Percentiles rank a stretch among this genome's conserved stretches.
Conservation (phyloP, 2,329 filamentous ascomycete genomes). For the Cladorrhinum sp. region DNA sequence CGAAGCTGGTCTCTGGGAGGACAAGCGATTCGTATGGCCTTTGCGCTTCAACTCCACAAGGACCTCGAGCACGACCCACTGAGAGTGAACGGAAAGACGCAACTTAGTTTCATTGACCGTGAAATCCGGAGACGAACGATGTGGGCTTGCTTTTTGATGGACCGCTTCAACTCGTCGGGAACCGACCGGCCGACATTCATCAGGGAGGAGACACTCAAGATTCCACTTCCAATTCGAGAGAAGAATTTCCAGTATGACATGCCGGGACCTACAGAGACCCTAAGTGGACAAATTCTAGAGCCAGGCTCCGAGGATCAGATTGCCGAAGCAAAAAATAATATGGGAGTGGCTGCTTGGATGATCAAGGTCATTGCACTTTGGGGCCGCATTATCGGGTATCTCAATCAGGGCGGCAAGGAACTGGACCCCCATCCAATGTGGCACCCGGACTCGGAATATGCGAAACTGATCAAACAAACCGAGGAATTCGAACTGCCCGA, state of each 20-base stretch:
- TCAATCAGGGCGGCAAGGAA: constrained; percentile 86
- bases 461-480: constrained; percentile 65
- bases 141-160: constrained; percentile 98
- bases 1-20: constrained; percentile 95
- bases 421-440: constrained; percentile 75
- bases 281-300: constrained; percentile 68
- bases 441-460: constrained; percentile 75
- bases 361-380: constrained; percentile 82
- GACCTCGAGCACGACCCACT: constrained; percentile 81
- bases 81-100: constrained; percentile 57
- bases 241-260: constrained; percentile 88
- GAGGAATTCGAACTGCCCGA: constrained; percentile 72
- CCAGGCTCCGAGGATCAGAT: constrained; percentile 60
- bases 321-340: constrained; percentile 71
- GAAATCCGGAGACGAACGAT: constrained; percentile 92
- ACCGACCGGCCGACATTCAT: constrained; percentile 90
- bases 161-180: constrained; percentile 93
- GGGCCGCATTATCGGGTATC: constrained; percentile 84
- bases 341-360: constrained; percentile 91
- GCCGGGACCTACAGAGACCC: constrained; percentile 77
- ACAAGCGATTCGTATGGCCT: constrained; percentile 95
- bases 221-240: constrained; percentile 89
- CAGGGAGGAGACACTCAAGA: constrained; percentile 81
- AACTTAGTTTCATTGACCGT: constrained; percentile 84
- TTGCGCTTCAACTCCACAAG: constrained; percentile 87